These are phyloP conservation scores for Podospora sp. DNA, from an alignment of 495 filamentous ascomycete genomes.

Conservation along the genomic window DNA sequence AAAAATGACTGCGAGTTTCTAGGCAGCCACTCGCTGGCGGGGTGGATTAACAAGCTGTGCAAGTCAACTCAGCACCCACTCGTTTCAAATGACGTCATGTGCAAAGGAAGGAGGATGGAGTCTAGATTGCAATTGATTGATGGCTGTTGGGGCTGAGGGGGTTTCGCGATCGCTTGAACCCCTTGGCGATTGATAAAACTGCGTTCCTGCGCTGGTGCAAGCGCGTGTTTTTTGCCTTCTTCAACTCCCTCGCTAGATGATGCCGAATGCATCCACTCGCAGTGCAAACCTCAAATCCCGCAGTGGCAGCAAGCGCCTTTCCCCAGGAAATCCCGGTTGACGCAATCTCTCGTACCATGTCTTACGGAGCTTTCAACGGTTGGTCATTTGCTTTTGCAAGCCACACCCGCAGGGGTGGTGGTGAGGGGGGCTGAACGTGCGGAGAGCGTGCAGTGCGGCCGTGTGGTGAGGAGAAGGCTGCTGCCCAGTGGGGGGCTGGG, in stretches of 20 bases:
- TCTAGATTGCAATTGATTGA: not conserved
- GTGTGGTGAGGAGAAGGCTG: not conserved
- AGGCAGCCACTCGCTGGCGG: not conserved
- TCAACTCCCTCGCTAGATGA: not conserved
- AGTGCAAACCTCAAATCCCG: not conserved
- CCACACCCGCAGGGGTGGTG: not conserved
- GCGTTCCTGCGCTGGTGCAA: not conserved
- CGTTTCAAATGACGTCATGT: not conserved
- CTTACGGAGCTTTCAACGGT: not conserved
- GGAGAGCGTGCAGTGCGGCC: not conserved
- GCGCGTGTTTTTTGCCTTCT: not conserved
- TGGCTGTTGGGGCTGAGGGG: not conserved
- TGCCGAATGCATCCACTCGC: not conserved
- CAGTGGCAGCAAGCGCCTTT: not conserved
- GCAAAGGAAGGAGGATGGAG: not conserved
- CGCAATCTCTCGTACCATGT: not conserved
- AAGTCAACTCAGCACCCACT: no score
- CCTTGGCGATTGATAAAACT: not conserved
- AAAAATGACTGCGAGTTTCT: not conserved
- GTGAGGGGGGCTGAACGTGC: not conserved
- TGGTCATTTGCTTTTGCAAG: conserved; percentile 1
- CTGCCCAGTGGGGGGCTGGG: not conserved
- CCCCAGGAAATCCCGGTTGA: not conserved
- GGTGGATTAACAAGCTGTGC: no score
- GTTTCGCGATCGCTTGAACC: not conserved